Evolutionary conservation across 371 early-diverging fungal species (phyloP), one percentile per base, ranked within the genome.

Genomic region (Mucor piriformis): DNA sequence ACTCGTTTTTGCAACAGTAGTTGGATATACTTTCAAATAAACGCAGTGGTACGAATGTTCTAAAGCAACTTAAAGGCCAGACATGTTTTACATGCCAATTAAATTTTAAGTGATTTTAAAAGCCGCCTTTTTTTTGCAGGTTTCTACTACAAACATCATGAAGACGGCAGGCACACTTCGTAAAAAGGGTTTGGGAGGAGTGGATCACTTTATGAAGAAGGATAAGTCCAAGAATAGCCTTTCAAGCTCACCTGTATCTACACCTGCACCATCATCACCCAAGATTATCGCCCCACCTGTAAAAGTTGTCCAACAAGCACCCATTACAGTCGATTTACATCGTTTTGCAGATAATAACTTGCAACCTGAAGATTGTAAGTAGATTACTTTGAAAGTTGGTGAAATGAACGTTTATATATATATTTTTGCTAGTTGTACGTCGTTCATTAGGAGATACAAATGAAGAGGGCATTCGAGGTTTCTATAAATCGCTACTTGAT

Each of bases 401-500:
- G n/a, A n/a, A n/a, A n/a, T n/a, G n/a, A n/a, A n/a, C n/a, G n/a
- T n/a, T n/a, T n/a, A n/a, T n/a, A n/a, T n/a, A n/a, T n/a, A n/a
- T n/a, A n/a, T 25, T 25, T 38, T 20, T 34, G 32, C 43, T 49
- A 85, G 86, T 79, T 67, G 81, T 85, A 13, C 71, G 69, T 18
- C 73, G 76, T 43, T 74, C 83, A 6, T 59, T 88, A 6, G 79
- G 81, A 5, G 79, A 73, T 29, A 75, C 85, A 7, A 81, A 81
- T 34, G 89, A 90, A 63, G 88, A 88, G 50, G 80, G 76, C 2
- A 78, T 90, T 18, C 81, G 88, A 6, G 66, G 69, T 0, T 86
- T 87, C 51, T 77, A 84, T 52, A 71, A 74, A 48, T 75, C 85
- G 7, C 74, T 94, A 12, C 76, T 78, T 25, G 88, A 88, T 51